Conservation (phyloP, 2,329 filamentous ascomycete genomes). For the Sporothrix euskadiensis region DNA sequence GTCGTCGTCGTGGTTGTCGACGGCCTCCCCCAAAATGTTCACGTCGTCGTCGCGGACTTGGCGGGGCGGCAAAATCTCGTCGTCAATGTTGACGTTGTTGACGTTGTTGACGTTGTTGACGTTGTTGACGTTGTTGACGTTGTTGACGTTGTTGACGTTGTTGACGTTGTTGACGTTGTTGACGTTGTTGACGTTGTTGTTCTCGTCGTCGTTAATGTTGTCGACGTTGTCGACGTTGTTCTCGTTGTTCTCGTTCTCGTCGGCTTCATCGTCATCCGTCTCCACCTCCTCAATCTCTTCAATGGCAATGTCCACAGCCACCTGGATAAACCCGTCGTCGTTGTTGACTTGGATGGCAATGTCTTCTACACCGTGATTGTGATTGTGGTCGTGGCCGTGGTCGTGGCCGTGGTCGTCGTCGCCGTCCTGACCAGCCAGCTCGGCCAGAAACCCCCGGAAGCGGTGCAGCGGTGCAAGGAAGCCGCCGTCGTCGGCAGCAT, state of each 20-base stretch:
- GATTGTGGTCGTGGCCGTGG: not conserved
- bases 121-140: not conserved
- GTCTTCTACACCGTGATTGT: not conserved
- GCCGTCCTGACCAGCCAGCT: not conserved
- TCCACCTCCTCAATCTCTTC: slow-evolving; percentile 14
- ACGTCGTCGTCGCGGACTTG: not conserved
- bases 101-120: not conserved
- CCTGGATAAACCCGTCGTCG: slow-evolving; percentile 24
- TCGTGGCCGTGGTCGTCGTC: not conserved
- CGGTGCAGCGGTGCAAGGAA: not conserved
- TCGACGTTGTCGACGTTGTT: not conserved
- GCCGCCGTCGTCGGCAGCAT: not conserved
- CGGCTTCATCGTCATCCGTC: not conserved
- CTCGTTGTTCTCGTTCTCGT: not conserved
- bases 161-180: not conserved
- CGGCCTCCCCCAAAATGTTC: not conserved
- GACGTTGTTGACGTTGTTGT: not conserved
- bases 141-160: not conserved
- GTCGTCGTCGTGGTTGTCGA: slow-evolving; percentile 31
- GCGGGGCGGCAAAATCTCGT: slow-evolving; percentile 14
- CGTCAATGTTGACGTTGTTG: not conserved
- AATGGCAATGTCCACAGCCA: slow-evolving; percentile 28
- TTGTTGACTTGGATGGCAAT: not conserved
- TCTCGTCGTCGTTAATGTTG: not conserved
- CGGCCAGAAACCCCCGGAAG: not conserved